These are phyloP conservation scores for Thalassiosira hispida DNA, from an alignment of 352 stramenopile genomes.

Conservation along the genomic window DNA sequence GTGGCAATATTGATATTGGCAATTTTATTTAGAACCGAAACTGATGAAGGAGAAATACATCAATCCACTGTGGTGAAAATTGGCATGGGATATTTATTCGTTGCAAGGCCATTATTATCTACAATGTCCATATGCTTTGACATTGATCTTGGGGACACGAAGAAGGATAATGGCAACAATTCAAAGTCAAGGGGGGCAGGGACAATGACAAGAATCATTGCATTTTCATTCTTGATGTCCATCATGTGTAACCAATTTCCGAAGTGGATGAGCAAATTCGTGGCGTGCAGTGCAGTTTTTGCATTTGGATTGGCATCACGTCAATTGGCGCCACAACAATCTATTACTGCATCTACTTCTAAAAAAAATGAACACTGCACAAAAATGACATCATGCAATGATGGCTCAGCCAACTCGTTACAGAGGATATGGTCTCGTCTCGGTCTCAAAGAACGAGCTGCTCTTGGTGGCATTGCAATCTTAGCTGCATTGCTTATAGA, in stretches of 20 bases:
- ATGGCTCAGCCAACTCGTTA: conserved; percentile 11
- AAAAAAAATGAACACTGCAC: not conserved
- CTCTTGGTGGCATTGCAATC: conserved; percentile 52
- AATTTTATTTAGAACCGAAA: conserved; percentile 6
- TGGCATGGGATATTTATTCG: conserved; percentile 25
- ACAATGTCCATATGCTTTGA: conserved; percentile 11
- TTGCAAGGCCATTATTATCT: conserved; percentile 22
- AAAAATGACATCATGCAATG: not conserved
- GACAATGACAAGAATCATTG: conserved; percentile 30
- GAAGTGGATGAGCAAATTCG: conserved; percentile 28
- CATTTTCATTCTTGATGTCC: conserved; percentile 36
- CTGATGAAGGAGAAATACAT: not conserved
- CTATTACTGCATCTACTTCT: not conserved
- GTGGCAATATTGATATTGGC: conserved; percentile 13
- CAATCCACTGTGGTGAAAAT: conserved; percentile 27
- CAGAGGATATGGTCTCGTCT: conserved; percentile 31
- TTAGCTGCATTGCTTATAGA: conserved; percentile 63
- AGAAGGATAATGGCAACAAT: not conserved
- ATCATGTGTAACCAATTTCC: conserved; percentile 48
- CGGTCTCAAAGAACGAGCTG: conserved; percentile 45
- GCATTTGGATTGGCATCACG: conserved; percentile 43
- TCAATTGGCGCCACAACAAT: conserved; percentile 9
- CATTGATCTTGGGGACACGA: conserved; percentile 6
- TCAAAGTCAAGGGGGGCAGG: conserved; percentile 10
- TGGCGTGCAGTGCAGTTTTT: conserved; percentile 30